Conservation (phyloP, 768 basidiomycete genomes). For the Cubamyces lactineus region DNA sequence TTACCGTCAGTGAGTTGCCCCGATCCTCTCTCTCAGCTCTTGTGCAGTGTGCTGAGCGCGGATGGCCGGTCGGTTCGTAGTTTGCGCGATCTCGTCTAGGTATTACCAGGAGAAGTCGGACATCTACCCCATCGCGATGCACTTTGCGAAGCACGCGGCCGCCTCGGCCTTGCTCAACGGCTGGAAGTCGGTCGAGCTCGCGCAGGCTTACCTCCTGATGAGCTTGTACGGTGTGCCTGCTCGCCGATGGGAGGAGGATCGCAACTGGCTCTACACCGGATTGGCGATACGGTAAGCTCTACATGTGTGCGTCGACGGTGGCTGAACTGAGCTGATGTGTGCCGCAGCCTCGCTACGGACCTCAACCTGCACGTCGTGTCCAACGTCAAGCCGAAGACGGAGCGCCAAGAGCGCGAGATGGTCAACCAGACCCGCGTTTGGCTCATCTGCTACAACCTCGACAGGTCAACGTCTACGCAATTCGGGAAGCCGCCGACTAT, state of each 20-base stretch:
- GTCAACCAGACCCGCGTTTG: slow-evolving; percentile 86
- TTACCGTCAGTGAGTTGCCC: slow-evolving; percentile 75
- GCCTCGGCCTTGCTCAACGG: slow-evolving; percentile 69
- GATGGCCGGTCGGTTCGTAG: slow-evolving; percentile 41
- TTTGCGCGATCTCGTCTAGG: slow-evolving; percentile 85
- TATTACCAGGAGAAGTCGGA: slow-evolving; percentile 84
- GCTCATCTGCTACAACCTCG: slow-evolving; percentile 90
- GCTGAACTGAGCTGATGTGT: too few species aligned
- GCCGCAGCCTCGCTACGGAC: slow-evolving; percentile 80
- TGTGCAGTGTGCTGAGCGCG: not conserved
- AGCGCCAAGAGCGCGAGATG: slow-evolving; percentile 79
- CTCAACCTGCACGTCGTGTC: slow-evolving; percentile 83
- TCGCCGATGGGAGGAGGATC: slow-evolving; percentile 85
- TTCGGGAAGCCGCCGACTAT: slow-evolving; percentile 90
- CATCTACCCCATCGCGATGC: slow-evolving; percentile 87
- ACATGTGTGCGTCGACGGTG: too few species aligned
- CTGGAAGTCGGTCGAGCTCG: slow-evolving; percentile 75
- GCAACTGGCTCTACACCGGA: slow-evolving; percentile 88
- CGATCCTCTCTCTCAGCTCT: not conserved
- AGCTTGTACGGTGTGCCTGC: slow-evolving; percentile 81
- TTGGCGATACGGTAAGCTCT: slow-evolving; percentile 70
- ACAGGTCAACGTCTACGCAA: slow-evolving; percentile 85
- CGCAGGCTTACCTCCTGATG: slow-evolving; percentile 91
- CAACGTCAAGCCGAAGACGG: slow-evolving; percentile 71
- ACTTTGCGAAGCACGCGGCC: slow-evolving; percentile 82